Evolutionary conservation across 768 basidiomycete species (phyloP).

Genomic region (Sarcodon sp.): DNA sequence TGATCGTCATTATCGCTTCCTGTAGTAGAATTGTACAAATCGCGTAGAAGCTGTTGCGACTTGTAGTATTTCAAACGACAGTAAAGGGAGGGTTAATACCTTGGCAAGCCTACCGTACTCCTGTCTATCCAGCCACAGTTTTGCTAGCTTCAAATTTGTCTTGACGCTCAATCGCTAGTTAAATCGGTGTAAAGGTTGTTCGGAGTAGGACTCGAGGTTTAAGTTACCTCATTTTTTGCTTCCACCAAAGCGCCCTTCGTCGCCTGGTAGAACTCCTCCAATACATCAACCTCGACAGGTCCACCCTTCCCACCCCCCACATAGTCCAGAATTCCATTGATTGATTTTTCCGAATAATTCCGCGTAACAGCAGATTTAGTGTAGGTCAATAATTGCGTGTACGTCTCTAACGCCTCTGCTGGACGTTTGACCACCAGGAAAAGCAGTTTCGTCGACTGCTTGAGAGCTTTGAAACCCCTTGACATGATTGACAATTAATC

Average conservation of each 20-base stretch:
- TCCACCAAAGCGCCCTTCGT: conserved; percentile 86
- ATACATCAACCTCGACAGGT: conserved; percentile 65
- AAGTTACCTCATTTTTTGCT: conserved; percentile 84
- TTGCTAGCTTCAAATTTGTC: conserved; percentile 94
- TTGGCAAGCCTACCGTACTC: conserved; percentile 79
- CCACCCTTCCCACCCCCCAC: conserved; percentile 86
- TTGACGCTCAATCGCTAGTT: conserved; percentile 81
- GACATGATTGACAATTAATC: not conserved
- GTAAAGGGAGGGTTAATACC: conserved; percentile 25
- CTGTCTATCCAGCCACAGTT: conserved; percentile 91
- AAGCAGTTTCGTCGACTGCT: conserved; percentile 92
- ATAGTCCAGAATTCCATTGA: conserved; percentile 97
- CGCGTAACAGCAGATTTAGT: conserved; percentile 93
- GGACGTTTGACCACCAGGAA: conserved; percentile 73
- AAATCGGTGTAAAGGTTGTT: not conserved
- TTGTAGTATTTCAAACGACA: not conserved
- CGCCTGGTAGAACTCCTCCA: conserved; percentile 92
- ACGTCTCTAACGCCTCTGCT: conserved; percentile 74
- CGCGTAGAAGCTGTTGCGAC: conserved; percentile 51
- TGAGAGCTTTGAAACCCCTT: conserved; percentile 98
- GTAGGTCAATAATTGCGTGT: conserved; percentile 78
- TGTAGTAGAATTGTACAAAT: conserved; percentile 56
- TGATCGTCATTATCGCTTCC: conserved; percentile 63
- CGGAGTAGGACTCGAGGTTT: not conserved
- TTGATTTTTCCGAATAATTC: conserved; percentile 96